Evolutionary conservation across 1,139 yeast species (phyloP), one percentile per base, ranked within the genome.

Genomic region (Yamadazyma friedrichii): DNA sequence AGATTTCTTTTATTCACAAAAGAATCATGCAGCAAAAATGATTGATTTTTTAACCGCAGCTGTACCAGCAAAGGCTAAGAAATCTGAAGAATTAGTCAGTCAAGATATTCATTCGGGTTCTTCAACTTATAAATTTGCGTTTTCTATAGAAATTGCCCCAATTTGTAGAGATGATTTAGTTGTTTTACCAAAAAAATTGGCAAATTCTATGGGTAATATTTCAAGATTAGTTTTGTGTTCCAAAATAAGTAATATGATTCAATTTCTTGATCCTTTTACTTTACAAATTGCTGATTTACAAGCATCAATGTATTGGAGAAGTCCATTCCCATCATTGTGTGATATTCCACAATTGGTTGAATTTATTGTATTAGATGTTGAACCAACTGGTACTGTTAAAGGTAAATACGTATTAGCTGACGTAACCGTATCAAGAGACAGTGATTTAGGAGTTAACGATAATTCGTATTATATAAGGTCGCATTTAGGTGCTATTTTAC

Each of bases 161-260:
- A 82, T 94, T 38, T 94, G 98, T 76, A 84, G 95, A 62, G 99
- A 93, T 60, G 98, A 94, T 59, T 76, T 94, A 52, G 95, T 94
- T 26, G 86, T 91, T 35, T 72, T 94, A 48, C 98, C 98, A 25
- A 79, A 81, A 56, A 82, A 82, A 53, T 64, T 93, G 49, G 98
- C 99, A 3, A 80, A 82, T 50, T 78, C 88, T 11, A 62, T 89
- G 69, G 96, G 98, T 47, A 85, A 86, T 59, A 86, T 93, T 44
- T 69, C 91, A 22, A 84, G 88, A 58, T 69, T 91, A 45, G 97
- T 88, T 4, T 63, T 94, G 43, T 93, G 98, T 69, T 80, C 88
- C 39, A 88, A 87, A 55, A 70, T 93, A 42, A 75, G 95, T 29
- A 91, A 88, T 62, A 68, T 87, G 45, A 51, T 93, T 31, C 98